Base-by-base conservation (phyloP, 352 stramenopile species). In the Pythium phragmitis region DNA sequence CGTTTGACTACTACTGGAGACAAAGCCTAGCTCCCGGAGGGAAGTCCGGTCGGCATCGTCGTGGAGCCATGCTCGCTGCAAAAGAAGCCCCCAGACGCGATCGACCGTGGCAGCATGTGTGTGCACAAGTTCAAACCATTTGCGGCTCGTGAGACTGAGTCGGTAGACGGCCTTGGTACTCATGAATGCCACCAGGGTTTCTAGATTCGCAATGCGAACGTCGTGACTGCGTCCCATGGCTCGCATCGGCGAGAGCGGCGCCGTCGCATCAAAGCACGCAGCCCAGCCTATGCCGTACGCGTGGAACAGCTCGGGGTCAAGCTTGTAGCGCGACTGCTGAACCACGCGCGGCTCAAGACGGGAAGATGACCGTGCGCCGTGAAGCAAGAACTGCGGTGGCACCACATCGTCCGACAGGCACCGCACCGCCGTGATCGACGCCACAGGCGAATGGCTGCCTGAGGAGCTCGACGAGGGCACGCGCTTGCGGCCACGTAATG, bases 121-220 rank as follows among this genome's bases (percentile, higher is more conserved):
- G 16, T 78, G 75, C n/a, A 89, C 67, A 3, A 84, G 56, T 30
- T 74, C 73, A 37, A 72, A 81, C 79, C 80, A 89, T 37, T 69
- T 65, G 19, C 58, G 70, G 11, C 70, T 76, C 6, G 65, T 79
- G 50, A 89, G 63, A 45, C 78, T 87, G 34, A 89, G 57, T 3
- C 68, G 75, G 57, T 86, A 65, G 1, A 88, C 50, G 12, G 63
- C 53, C 11, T 76, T 72, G 52, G 78, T 55, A 17, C 65, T 77
- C 23, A 89, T 47, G 42, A 74, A 89, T 14, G 75, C 61, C n/a
- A 80, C 68, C 23, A 89, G 47, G 1, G 61, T 70, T 42, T 84
- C 63, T 5, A 89, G 57, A 61, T 87, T 87, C 7, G 59, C 51
- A 14, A 51, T 12, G 1, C 56, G 56, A 6, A 55, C 17, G n/a